phyloP scores from a whole-genome alignment of 129 eudicot species.

The Flaveria brownii region DNA sequence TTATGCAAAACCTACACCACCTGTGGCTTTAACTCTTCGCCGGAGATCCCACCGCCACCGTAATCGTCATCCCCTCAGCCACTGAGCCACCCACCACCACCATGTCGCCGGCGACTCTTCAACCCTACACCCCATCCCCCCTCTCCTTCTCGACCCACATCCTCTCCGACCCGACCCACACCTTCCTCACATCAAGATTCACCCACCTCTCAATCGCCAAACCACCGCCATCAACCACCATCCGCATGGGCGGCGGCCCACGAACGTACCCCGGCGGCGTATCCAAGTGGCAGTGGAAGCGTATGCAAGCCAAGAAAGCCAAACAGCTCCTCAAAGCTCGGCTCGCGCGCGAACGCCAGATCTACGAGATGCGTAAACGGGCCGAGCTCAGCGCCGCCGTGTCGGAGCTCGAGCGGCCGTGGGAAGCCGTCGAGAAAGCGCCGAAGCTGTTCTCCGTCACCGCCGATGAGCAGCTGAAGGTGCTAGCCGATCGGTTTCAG shows the following conservation, averaged over 20 bases:
- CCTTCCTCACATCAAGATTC: conserved; percentile 38
- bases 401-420: conserved; percentile 81
- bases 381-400: conserved; percentile 89
- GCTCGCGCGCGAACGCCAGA: conserved; percentile 79
- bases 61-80: too few species aligned
- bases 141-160: conserved; percentile 48
- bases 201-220: conserved; percentile 35
- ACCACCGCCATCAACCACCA: conserved; percentile 42
- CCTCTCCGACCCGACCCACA: conserved; percentile 37
- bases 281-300: conserved; percentile 94
- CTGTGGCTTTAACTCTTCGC: too few species aligned
- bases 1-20: too few species aligned
- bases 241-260: conserved; percentile 98
- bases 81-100: not conserved
- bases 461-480: conserved; percentile 89
- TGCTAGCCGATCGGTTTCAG: conserved; percentile 91
- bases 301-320: conserved; percentile 80
- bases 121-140: conserved; percentile 26
- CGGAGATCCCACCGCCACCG: too few species aligned
- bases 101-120: conserved; percentile 41
- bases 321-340: conserved; percentile 89
- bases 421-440: conserved; percentile 81
- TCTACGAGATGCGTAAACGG: conserved; percentile 90
- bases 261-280: conserved; percentile 95
- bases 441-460: conserved; percentile 68